These are phyloP conservation scores for Neonectria hederae DNA, from an alignment of 2,329 filamentous ascomycete species.

Conservation along the genomic window DNA sequence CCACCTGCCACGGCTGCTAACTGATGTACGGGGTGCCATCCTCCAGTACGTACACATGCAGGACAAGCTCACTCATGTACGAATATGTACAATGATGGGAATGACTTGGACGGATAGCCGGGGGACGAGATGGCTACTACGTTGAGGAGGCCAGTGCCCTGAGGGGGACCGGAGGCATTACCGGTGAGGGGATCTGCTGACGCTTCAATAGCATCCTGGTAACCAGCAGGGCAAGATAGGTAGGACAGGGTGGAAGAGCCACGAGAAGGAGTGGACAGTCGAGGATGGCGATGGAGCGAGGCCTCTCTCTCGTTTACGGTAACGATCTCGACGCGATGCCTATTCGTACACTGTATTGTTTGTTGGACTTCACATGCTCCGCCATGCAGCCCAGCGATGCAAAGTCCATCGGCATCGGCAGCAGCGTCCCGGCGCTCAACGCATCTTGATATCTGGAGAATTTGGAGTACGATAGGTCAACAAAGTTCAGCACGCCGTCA, in stretches of 20 bases:
- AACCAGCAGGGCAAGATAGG: conserved; percentile 8
- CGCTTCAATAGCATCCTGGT: conserved; percentile 14
- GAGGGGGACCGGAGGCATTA: conserved; percentile 14
- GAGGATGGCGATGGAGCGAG: background rate
- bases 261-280: background rate
- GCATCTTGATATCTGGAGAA: conserved; percentile 25
- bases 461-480: conserved; percentile 28
- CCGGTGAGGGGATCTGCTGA: conserved; percentile 26
- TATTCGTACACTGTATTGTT: conserved; percentile 11
- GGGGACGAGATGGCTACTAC: conserved; percentile 9
- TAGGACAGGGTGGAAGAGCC: conserved; percentile 1
- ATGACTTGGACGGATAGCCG: conserved; percentile 20
- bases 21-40: too few species aligned
- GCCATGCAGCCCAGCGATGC: conserved; percentile 29
- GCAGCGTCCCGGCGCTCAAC: conserved; percentile 28
- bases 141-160: background rate
- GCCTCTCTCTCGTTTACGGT: conserved; percentile 15
- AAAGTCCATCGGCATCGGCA: conserved; percentile 29
- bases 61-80: conserved; percentile 35
- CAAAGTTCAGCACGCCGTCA: conserved; percentile 19
- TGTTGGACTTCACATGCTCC: conserved; percentile 17
- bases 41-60: conserved; percentile 35
- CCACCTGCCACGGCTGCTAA: conserved; percentile 35
- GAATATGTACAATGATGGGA: conserved; percentile 38
- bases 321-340: conserved; percentile 9